phyloP scores from a whole-genome alignment of 495 filamentous ascomycete genomes.

The Penicillium psychrofluorescens region DNA sequence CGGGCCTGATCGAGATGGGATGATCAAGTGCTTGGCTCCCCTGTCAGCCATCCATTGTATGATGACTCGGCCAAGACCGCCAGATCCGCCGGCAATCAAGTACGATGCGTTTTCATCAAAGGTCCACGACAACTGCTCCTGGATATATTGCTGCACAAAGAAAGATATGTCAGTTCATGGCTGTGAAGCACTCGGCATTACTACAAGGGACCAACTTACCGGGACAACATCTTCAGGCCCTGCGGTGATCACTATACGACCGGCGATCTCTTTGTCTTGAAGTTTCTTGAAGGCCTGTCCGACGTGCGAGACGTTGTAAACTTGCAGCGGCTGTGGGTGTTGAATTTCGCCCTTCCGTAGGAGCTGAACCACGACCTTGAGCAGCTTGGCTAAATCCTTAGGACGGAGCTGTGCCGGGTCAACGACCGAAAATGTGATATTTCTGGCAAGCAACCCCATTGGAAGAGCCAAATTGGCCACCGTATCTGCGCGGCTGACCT shows the following conservation, averaged over 20 bases:
- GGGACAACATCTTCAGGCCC: neutral
- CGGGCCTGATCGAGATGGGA: conserved; percentile 19
- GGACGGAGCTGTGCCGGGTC: neutral
- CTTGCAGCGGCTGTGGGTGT: neutral
- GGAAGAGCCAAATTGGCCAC: neutral
- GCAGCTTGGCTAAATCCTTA: neutral
- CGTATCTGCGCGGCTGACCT: neutral
- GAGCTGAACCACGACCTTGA: neutral
- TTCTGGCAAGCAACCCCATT: neutral
- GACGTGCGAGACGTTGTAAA: neutral
- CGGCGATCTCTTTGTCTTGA: neutral
- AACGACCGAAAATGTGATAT: neutral
- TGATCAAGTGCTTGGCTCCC: conserved; percentile 45
- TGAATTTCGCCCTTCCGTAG: neutral
- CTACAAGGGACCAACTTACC: neutral
- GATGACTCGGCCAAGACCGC: conserved; percentile 52
- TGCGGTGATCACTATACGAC: neutral
- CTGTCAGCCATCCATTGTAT: conserved; percentile 47
- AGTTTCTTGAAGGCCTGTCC: neutral
- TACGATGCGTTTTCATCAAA: conserved; percentile 9
- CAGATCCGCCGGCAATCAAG: conserved; percentile 35
- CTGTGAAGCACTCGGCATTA: neutral
- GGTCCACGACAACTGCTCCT: neutral
- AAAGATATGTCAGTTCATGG: neutral
- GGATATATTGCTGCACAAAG: neutral